A percentile compares a stretch with the other conserved stretches of the same genome.
phyloP scores from a whole-genome alignment of 2,329 filamentous ascomycete species.

The Venturia oleaginea region DNA sequence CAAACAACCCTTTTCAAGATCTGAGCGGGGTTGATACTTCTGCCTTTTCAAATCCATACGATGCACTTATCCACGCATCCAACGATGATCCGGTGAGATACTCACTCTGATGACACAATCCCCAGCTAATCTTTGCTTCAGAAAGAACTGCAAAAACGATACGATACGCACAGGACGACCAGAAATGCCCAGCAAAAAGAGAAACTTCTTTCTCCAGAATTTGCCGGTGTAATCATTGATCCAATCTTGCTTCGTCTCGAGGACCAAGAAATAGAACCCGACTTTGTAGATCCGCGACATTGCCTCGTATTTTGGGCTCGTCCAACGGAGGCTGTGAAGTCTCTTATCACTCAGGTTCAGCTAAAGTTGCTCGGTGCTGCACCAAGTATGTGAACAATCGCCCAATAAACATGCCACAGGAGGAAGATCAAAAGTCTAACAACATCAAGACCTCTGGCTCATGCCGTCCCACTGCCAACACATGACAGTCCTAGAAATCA shows the following conservation, averaged over 20 bases:
- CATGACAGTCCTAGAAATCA: conserved; percentile 75
- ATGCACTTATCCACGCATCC: conserved; percentile 61
- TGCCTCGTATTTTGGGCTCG: conserved; percentile 85
- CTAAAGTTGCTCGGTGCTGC: conserved; percentile 52
- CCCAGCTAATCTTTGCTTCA: conserved; percentile 24
- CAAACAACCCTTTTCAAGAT: conserved; percentile 24
- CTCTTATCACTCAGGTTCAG: conserved; percentile 62
- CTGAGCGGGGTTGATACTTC: conserved; percentile 29
- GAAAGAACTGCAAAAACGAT: conserved; percentile 61
- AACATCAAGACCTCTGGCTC: conserved; percentile 62
- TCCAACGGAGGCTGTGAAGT: conserved; percentile 62
- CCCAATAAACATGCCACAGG: no score
- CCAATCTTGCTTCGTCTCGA: conserved; percentile 63
- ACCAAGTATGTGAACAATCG: conserved; percentile 60
- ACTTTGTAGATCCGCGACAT: conserved; percentile 65
- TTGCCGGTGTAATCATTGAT: conserved; percentile 65
- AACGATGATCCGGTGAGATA: conserved; percentile 54
- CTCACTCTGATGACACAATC: neutral
- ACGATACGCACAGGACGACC: conserved; percentile 62
- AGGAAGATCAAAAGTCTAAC: no score
- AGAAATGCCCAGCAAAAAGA: conserved; percentile 68
- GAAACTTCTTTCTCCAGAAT: conserved; percentile 61
- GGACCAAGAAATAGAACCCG: conserved; percentile 53
- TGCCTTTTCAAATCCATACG: conserved; percentile 60
- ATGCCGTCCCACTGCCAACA: conserved; percentile 75